Conservation (phyloP, 768 basidiomycete genomes). For the Lentinula edodes region DNA sequence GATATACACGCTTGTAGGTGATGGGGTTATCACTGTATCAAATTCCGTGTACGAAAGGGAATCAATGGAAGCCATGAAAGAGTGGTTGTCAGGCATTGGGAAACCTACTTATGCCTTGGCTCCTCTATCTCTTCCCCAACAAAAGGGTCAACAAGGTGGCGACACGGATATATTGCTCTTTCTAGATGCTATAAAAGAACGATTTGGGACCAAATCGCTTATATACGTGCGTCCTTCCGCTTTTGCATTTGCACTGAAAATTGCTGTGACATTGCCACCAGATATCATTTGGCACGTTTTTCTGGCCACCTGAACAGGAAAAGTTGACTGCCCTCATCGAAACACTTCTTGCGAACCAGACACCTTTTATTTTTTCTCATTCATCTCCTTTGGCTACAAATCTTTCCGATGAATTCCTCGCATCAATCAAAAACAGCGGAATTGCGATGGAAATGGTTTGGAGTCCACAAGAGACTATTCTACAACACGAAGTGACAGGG, state of each 20-base stretch:
- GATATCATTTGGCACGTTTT: conserved; percentile 6
- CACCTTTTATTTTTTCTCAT: conserved; percentile 1
- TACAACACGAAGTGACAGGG: background rate
- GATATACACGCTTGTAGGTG: background rate
- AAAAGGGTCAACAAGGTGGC: background rate
- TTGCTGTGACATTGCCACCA: background rate
- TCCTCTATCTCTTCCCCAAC: background rate
- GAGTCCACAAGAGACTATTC: conserved; percentile 4
- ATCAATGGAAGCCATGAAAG: background rate
- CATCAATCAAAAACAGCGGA: background rate
- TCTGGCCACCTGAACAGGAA: background rate
- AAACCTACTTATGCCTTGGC: background rate
- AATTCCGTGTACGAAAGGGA: conserved; percentile 1
- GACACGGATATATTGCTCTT: background rate
- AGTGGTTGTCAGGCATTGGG: background rate
- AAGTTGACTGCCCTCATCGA: conserved; percentile 3
- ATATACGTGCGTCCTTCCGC: background rate
- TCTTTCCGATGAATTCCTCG: background rate
- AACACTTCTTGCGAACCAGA: background rate
- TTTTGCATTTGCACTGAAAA: background rate
- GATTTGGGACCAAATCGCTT: background rate
- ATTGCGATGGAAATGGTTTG: background rate
- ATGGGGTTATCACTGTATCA: background rate
- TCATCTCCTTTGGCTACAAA: background rate
- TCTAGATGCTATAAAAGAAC: background rate